These are phyloP conservation scores for Amanita subjunquillea DNA, from an alignment of 768 basidiomycete species.

Conservation along the genomic window DNA sequence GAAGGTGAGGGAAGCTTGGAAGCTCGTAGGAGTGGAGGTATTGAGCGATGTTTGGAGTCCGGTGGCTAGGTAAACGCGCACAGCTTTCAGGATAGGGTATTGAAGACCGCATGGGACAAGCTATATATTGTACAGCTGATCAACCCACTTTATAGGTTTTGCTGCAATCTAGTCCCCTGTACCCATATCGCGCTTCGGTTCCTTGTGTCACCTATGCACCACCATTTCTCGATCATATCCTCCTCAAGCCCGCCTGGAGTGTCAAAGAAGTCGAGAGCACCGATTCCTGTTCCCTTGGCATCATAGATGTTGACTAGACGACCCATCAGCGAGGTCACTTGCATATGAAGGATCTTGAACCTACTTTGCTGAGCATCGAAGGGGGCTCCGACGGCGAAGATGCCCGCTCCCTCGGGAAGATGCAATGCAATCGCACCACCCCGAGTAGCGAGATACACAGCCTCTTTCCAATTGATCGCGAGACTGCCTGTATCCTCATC, in stretches of 20 bases:
- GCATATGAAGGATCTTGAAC: slow-evolving; percentile 16
- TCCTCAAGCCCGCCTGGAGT: slow-evolving; percentile 13
- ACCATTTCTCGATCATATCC: slow-evolving; percentile 81
- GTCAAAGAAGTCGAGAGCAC: slow-evolving; percentile 62
- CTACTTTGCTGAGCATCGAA: slow-evolving; percentile 73
- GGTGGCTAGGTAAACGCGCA: background rate
- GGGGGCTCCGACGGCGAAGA: slow-evolving; percentile 48
- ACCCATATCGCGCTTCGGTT: slow-evolving; percentile 71
- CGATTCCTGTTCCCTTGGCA: slow-evolving; percentile 33
- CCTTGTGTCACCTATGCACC: slow-evolving; percentile 66
- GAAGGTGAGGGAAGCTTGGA: slow-evolving; percentile 37
- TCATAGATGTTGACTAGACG: slow-evolving; percentile 38
- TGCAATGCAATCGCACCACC: slow-evolving; percentile 70
- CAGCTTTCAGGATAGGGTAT: no score
- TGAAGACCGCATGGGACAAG: background rate
- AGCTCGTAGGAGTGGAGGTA: slow-evolving; percentile 20
- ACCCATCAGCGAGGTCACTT: background rate
- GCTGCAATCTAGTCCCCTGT: slow-evolving; percentile 36
- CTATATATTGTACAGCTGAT: background rate
- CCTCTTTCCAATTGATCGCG: slow-evolving; percentile 72
- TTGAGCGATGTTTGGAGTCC: slow-evolving; percentile 16
- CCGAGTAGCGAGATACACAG: slow-evolving; percentile 70
- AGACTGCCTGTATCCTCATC: slow-evolving; percentile 16
- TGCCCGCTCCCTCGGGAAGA: slow-evolving; percentile 33
- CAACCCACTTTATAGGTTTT: background rate